Conservation (phyloP, 208 protist genomes). For the Wallacemonas sp. region DNA sequence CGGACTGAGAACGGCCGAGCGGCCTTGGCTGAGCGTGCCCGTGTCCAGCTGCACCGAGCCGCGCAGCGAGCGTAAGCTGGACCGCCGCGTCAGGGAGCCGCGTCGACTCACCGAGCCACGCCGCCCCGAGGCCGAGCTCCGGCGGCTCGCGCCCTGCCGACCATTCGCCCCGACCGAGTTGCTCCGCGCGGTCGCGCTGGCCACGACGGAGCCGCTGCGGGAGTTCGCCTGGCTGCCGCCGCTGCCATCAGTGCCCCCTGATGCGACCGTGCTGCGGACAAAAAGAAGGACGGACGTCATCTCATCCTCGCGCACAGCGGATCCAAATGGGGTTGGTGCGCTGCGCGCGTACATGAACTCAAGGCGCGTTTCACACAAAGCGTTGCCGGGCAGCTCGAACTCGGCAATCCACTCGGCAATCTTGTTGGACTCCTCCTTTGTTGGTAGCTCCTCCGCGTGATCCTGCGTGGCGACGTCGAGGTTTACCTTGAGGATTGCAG, state of each 20-base stretch:
- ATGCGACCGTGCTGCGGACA: conserved; percentile 8
- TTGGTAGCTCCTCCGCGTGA: conserved; percentile 5
- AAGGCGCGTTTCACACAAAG: conserved; percentile 17
- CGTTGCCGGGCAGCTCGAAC: conserved; percentile 25
- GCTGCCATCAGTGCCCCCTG: background rate
- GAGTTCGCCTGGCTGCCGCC: conserved; percentile 1
- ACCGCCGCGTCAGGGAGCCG: conserved; percentile 1
- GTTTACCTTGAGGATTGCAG: conserved; percentile 4
- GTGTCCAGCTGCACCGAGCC: conserved; percentile 11
- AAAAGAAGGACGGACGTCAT: background rate
- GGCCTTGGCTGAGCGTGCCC: conserved; percentile 1
- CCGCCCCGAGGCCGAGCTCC: background rate
- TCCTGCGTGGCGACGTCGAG: conserved; percentile 7
- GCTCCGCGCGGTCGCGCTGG: background rate
- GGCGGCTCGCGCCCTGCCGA: background rate
- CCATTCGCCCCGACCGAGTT: background rate
- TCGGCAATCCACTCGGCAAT: conserved; percentile 48
- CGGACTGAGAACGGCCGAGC: conserved; percentile 1
- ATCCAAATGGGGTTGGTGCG: background rate
- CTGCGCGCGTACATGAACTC: conserved; percentile 17
- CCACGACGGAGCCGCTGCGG: background rate
- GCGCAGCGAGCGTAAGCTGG: conserved; percentile 12
- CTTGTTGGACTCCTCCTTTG: conserved; percentile 26
- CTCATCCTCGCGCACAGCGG: background rate
- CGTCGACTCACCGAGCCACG: conserved; percentile 4